phyloP scores from a whole-genome alignment of 164 flowering plant genomes.

The Dillenia turbinata region DNA sequence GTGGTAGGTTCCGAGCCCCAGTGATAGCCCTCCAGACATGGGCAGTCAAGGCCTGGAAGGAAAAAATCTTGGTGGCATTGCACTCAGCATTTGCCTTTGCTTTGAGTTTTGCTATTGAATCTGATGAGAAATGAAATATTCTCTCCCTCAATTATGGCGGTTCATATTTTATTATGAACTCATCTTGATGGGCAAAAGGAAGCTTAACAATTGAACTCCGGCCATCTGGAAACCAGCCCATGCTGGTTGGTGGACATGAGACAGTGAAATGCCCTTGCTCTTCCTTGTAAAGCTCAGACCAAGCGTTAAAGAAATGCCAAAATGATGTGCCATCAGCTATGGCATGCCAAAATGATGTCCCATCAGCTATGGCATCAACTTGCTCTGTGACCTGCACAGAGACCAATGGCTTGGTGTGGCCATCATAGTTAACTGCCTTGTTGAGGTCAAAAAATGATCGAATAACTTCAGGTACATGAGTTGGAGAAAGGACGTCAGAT shows the following conservation, averaged over 20 bases:
- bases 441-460: conserved; percentile 44
- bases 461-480: conserved; percentile 40
- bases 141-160: conserved; percentile 30
- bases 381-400: conserved; percentile 54
- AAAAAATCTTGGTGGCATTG: conserved; percentile 35
- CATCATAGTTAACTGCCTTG: conserved; percentile 46
- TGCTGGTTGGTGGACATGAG: conserved; percentile 29
- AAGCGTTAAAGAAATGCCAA: conserved; percentile 46
- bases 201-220: conserved; percentile 26
- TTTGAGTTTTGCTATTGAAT: conserved; percentile 37
- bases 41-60: conserved; percentile 55
- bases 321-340: conserved; percentile 49
- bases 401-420: conserved; percentile 37
- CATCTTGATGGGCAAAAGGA: conserved; percentile 31
- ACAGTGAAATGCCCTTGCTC: conserved; percentile 1
- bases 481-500: conserved; percentile 33
- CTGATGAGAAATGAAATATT: conserved; percentile 48
- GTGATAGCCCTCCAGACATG: conserved; percentile 51
- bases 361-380: conserved; percentile 42
- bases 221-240: conserved; percentile 32
- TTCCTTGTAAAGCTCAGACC: conserved; percentile 38
- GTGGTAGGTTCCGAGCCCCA: conserved; percentile 22
- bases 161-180: conserved; percentile 28
- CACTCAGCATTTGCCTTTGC: conserved; percentile 35
- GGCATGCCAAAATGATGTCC: conserved; percentile 52